These are phyloP conservation scores for Podospora fimiseda DNA, from an alignment of 495 filamentous ascomycete species.

Conservation along the genomic window DNA sequence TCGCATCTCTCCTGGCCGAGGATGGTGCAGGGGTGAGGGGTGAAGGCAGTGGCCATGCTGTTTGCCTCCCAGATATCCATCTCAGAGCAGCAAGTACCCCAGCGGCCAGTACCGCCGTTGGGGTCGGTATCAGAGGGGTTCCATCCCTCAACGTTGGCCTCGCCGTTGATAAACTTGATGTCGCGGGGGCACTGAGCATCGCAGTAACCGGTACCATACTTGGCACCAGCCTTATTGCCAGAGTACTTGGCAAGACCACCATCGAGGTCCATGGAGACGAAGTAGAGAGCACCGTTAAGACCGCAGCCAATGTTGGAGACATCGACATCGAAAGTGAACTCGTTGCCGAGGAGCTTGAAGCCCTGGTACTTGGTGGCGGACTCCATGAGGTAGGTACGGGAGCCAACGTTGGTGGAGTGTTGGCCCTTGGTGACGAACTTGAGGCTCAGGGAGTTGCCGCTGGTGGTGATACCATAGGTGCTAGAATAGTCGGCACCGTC, in stretches of 20 bases:
- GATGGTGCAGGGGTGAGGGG: conserved; percentile 61
- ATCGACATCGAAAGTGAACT: conserved; percentile 58
- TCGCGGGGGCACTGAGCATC: conserved; percentile 53
- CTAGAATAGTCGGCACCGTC: conserved; percentile 43
- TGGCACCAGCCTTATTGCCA: conserved; percentile 53
- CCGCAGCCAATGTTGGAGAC: conserved; percentile 49
- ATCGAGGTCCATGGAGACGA: conserved; percentile 52
- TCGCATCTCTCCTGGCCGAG: conserved; percentile 52
- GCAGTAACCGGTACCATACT: conserved; percentile 54
- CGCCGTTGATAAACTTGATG: conserved; percentile 47
- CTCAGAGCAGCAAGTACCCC: conserved; percentile 67
- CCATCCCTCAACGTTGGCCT: conserved; percentile 59
- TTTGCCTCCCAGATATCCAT: conserved; percentile 75
- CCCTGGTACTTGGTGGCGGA: conserved; percentile 46
- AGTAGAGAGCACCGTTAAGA: conserved; percentile 55
- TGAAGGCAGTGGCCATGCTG: conserved; percentile 54
- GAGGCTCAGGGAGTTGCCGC: conserved; percentile 42
- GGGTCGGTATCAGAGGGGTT: conserved; percentile 48
- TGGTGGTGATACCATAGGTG: conserved; percentile 45
- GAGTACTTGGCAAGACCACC: conserved; percentile 47
- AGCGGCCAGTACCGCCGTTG: conserved; percentile 53
- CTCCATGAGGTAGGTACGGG: conserved; percentile 53
- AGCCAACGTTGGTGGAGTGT: conserved; percentile 44
- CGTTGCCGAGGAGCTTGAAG: conserved; percentile 49
- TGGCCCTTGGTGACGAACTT: conserved; percentile 51